phyloP scores from a whole-genome alignment of 441 rosid genomes.

The Jatropha multifida region DNA sequence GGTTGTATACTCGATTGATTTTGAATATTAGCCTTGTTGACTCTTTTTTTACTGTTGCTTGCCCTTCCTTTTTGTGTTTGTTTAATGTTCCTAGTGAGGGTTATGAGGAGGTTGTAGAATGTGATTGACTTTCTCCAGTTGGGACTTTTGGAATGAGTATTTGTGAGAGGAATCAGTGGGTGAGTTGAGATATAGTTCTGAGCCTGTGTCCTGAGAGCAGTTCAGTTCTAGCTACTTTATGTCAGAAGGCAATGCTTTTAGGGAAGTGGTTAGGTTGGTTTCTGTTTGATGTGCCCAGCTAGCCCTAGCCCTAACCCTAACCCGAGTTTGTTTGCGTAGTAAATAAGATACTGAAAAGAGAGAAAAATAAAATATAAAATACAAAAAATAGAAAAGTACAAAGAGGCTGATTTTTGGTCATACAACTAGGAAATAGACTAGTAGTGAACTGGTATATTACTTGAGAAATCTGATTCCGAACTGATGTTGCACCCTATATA shows the following conservation, averaged over 20 bases:
- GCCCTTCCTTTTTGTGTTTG: background rate
- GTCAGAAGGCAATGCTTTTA: background rate
- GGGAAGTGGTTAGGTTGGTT: background rate
- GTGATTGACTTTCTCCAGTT: background rate
- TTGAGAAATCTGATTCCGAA: background rate
- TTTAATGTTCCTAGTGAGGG: background rate
- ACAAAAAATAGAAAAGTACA: background rate
- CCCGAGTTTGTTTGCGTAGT: background rate
- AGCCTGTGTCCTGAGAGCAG: background rate
- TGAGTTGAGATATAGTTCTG: background rate
- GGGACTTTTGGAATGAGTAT: background rate
- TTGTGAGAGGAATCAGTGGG: background rate
- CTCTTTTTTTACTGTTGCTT: background rate
- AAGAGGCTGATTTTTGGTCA: background rate
- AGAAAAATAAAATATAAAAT: background rate
- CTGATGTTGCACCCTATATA: background rate
- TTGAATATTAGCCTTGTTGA: background rate
- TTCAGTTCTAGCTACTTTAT: background rate
- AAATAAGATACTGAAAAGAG: background rate
- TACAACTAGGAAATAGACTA: background rate
- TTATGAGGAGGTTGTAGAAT: background rate
- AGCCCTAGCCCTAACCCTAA: background rate
- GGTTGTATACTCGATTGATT: too few relatives aligned
- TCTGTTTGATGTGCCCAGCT: background rate
- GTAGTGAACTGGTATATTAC: background rate